Conservation (phyloP, 176 grass and related monocot species). For the Musa schizocarpa region DNA sequence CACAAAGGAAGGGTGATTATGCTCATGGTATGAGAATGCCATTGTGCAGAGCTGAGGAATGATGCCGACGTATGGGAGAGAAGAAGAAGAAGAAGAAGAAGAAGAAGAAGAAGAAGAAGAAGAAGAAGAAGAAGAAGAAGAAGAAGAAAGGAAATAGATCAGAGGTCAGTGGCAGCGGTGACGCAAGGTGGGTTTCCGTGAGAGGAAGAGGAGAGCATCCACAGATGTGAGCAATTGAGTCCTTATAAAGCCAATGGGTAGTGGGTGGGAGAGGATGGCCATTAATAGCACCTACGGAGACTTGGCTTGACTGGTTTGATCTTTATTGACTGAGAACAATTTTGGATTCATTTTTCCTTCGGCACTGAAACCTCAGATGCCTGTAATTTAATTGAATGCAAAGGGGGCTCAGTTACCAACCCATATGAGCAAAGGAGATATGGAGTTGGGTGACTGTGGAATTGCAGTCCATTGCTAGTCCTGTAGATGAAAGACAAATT, state of each 20-base stretch:
- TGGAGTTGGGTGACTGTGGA: too few species aligned
- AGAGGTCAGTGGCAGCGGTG: too few species aligned
- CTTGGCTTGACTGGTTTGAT: neutral
- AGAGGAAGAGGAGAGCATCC: neutral
- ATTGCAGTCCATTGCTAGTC: too few species aligned
- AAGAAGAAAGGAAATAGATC: neutral
- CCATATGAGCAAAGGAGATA: too few species aligned
- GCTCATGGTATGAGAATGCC: slow-evolving; percentile 13
- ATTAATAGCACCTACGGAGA: neutral
- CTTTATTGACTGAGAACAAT: neutral
- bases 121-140: neutral
- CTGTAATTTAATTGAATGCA: too few species aligned
- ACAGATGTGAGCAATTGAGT: neutral
- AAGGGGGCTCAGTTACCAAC: too few species aligned
- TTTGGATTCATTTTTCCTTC: too few species aligned
- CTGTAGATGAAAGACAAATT: too few species aligned
- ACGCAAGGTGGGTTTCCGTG: neutral
- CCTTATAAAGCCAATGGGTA: neutral
- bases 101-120: too few species aligned
- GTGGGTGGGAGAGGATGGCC: neutral
- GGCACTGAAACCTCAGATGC: too few species aligned
- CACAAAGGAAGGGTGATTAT: neutral
- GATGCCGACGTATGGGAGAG: neutral
- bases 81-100: neutral
- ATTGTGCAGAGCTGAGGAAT: neutral